Evolutionary conservation across 129 eudicot genomes (phyloP).

Genomic region (Glebionis coronaria): DNA sequence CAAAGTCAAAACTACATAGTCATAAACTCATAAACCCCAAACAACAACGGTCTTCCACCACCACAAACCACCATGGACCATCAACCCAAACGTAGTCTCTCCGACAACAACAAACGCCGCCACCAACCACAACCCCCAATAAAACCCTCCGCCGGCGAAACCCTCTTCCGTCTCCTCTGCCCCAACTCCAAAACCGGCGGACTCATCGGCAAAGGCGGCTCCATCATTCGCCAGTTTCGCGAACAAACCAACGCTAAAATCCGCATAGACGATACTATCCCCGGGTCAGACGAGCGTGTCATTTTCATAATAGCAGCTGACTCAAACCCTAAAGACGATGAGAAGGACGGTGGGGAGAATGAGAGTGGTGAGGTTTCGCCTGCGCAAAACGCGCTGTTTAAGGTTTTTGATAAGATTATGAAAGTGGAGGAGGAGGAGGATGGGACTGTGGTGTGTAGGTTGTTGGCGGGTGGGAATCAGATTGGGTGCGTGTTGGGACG

Average conservation of each 20-base stretch:
- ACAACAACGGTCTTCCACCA: no score
- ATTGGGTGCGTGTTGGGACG: constrained; percentile 49
- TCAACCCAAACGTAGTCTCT: constrained; percentile 26
- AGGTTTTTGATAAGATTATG: constrained; percentile 52
- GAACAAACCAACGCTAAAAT: constrained; percentile 55
- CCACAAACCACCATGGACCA: not conserved
- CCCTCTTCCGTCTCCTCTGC: constrained; percentile 48
- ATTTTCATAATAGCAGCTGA: constrained; percentile 35
- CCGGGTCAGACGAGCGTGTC: constrained; percentile 50
- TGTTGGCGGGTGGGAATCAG: constrained; percentile 42
- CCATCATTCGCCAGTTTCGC: constrained; percentile 44
- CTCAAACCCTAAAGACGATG: constrained; percentile 13
- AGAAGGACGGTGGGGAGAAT: constrained; percentile 19
- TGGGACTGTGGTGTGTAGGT: constrained; percentile 49
- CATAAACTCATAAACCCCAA: no score
- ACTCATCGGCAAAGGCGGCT: constrained; percentile 54
- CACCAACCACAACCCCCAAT: constrained; percentile 25
- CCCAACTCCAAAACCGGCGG: constrained; percentile 52
- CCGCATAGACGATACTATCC: constrained; percentile 41
- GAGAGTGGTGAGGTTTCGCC: constrained; percentile 16
- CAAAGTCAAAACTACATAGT: no score
- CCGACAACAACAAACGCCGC: constrained; percentile 11
- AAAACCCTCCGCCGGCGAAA: constrained; percentile 36
- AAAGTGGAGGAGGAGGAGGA: constrained; percentile 41
- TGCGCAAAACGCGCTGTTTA: constrained; percentile 50